Evolutionary conservation across 805 yeast species (phyloP).

Genomic region (Saccharomyces jurei): DNA sequence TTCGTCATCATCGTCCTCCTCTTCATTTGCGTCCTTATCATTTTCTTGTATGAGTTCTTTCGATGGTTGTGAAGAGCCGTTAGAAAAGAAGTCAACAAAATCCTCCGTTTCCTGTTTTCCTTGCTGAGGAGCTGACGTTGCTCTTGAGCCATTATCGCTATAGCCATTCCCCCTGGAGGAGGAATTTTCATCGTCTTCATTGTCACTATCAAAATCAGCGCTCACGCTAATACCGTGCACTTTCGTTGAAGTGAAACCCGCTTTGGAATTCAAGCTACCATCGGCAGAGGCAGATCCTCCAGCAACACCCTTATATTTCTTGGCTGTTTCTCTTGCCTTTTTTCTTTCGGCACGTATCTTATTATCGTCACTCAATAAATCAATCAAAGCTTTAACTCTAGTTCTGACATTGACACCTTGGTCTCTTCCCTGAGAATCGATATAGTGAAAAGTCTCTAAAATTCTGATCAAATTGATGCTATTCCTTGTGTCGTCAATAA

Average conservation of each 20-base stretch:
- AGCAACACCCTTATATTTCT: slow-evolving; percentile 76
- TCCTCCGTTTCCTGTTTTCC: not conserved
- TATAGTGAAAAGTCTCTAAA: slow-evolving; percentile 89
- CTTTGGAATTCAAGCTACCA: slow-evolving; percentile 17
- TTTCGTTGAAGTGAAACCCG: slow-evolving; percentile 20
- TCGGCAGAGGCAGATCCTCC: slow-evolving; percentile 41
- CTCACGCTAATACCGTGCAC: slow-evolving; percentile 28
- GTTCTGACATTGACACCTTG: slow-evolving; percentile 94
- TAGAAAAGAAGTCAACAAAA: slow-evolving; percentile 35
- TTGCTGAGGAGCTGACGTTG: not conserved
- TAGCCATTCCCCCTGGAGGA: slow-evolving; percentile 28
- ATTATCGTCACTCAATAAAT: slow-evolving; percentile 67
- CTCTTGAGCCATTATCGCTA: not conserved
- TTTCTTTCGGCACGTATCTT: slow-evolving; percentile 76
- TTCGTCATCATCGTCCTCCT: slow-evolving; percentile 59
- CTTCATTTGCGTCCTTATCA: slow-evolving; percentile 16
- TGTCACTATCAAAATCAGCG: slow-evolving; percentile 39
- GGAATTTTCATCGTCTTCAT: slow-evolving; percentile 33
- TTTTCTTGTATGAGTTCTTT: slow-evolving; percentile 6
- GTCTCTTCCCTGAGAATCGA: slow-evolving; percentile 88
- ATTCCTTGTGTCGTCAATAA: slow-evolving; percentile 88
- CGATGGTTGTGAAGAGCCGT: slow-evolving; percentile 30
- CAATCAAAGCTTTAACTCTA: slow-evolving; percentile 69
- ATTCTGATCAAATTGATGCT: slow-evolving; percentile 73
- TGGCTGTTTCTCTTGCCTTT: slow-evolving; percentile 78